Evolutionary conservation across 345 rosid genomes (phyloP).

Genomic region (Limnanthes douglasii): DNA sequence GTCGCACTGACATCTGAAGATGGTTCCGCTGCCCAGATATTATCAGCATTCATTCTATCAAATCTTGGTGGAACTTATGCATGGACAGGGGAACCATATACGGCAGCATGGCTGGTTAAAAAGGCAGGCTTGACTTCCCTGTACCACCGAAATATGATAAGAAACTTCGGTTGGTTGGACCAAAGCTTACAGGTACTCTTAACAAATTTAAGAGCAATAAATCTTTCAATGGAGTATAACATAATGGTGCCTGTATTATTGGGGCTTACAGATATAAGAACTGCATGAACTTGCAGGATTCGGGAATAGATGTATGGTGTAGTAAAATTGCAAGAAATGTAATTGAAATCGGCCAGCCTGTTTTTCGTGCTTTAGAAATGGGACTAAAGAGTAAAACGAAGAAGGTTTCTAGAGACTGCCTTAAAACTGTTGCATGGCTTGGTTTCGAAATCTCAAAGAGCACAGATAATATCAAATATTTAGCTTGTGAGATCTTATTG

Average conservation of each 20-base stretch:
- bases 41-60: slow-evolving; percentile 51
- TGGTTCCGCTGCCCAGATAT: slow-evolving; percentile 24
- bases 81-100: slow-evolving; percentile 82
- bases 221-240: too few relatives aligned
- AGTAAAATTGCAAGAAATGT: slow-evolving; percentile 49
- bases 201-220: too few relatives aligned
- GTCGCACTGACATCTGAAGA: slow-evolving; percentile 30
- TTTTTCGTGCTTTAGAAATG: slow-evolving; percentile 31
- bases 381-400: slow-evolving; percentile 54
- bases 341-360: slow-evolving; percentile 31
- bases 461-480: slow-evolving; percentile 29
- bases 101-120: slow-evolving; percentile 72
- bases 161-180: slow-evolving; percentile 65
- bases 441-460: slow-evolving; percentile 58
- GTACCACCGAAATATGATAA: slow-evolving; percentile 57
- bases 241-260: too few relatives aligned
- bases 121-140: slow-evolving; percentile 62
- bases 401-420: slow-evolving; percentile 45
- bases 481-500: slow-evolving; percentile 57
- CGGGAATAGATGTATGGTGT: slow-evolving; percentile 54
- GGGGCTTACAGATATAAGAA: too few relatives aligned
- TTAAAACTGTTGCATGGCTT: slow-evolving; percentile 57
- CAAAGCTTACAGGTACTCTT: slow-evolving; percentile 44
- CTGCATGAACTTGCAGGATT: slow-evolving; percentile 31
- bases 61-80: slow-evolving; percentile 85